Conservation (phyloP, 305 asterid genomes). For the Lippia alba region DNA sequence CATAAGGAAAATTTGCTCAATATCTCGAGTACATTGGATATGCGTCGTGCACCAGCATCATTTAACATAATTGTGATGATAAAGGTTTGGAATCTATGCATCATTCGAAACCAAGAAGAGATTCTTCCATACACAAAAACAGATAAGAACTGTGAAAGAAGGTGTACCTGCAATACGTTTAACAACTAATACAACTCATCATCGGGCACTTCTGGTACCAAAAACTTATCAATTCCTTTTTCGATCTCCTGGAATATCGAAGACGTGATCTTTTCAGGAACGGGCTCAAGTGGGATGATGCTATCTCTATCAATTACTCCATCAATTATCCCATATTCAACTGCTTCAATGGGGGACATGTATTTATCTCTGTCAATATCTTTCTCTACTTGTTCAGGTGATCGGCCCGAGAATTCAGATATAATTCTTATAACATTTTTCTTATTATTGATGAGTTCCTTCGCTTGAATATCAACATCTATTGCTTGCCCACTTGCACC, state of each 20-base stretch:
- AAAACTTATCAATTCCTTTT: conserved; percentile 72
- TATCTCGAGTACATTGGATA: too few species aligned
- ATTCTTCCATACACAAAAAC: neutral
- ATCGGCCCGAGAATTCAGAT: conserved; percentile 70
- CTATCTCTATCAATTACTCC: conserved; percentile 88
- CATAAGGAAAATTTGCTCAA: too few species aligned
- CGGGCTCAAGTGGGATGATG: conserved; percentile 76
- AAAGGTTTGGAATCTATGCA: too few species aligned
- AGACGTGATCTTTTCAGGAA: conserved; percentile 74
- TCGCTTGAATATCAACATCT: conserved; percentile 92
- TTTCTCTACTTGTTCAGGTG: conserved; percentile 84
- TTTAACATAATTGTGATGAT: too few species aligned
- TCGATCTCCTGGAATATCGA: conserved; percentile 66
- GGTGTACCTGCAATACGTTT: conserved; percentile 39
- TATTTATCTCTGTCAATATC: conserved; percentile 93
- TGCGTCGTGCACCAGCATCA: too few species aligned
- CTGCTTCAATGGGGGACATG: conserved; percentile 97
- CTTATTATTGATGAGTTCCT: conserved; percentile 86
- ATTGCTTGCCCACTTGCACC: conserved; percentile 92
- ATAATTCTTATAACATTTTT: conserved; percentile 64
- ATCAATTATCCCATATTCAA: conserved; percentile 89
- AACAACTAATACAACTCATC: conserved; percentile 78
- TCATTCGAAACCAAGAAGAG: too few species aligned
- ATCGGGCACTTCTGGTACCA: conserved; percentile 86
- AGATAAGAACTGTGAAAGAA: conserved; percentile 15